phyloP scores from a whole-genome alignment of 176 grass and related monocot genomes.

The sorghum (Sorghum bicolor) region Sorghum_bicolor_NCBIv3 NC_012873.2:22574001-22574500 shows the following conservation, averaged over 20 bases:
- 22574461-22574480: neutral
- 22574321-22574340: neutral
- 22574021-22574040: slow-evolving; percentile 3
- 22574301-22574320: neutral
- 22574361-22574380: neutral
- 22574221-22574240: slow-evolving; percentile 36
- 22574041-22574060: slow-evolving; percentile 37
- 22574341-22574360: neutral
- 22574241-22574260: neutral
- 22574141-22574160: slow-evolving; percentile 98
- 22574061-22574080: slow-evolving; percentile 98
- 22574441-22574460: neutral
- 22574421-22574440: neutral
- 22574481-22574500: neutral
- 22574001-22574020: slow-evolving; percentile 14
- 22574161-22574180: slow-evolving; percentile 97
- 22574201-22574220: slow-evolving; percentile 83
- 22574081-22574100: slow-evolving; percentile 90
- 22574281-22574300: neutral
- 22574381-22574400: neutral
- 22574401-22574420: neutral
- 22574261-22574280: neutral
- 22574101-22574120: slow-evolving; percentile 92
- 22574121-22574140: slow-evolving; percentile 81
- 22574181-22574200: slow-evolving; percentile 93